Evolutionary conservation across 2,329 filamentous ascomycete species (phyloP).

Genomic region (Aspergillus fumigatus): DNA sequence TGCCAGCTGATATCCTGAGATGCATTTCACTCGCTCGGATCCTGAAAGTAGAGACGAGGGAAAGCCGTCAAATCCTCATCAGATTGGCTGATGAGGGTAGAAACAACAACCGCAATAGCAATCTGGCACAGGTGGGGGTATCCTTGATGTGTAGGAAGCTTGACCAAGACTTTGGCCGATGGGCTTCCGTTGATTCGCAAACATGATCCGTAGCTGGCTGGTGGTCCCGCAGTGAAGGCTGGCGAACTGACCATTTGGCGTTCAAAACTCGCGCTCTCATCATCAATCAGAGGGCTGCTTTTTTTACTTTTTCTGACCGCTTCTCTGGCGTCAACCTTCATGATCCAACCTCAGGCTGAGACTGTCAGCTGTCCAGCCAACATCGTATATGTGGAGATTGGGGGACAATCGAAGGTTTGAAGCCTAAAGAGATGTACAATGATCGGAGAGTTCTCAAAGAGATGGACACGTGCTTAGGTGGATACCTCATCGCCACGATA

Average conservation of each 20-base stretch:
- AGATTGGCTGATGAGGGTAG: not conserved
- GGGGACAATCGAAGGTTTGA: not conserved
- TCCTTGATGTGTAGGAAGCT: not conserved
- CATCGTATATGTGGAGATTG: not conserved
- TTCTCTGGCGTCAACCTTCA: slow-evolving; percentile 5
- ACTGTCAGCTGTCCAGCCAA: not conserved
- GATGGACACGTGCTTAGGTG: not conserved
- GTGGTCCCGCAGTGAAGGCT: not conserved
- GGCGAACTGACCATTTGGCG: not conserved
- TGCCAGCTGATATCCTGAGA: not conserved
- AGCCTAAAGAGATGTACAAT: not conserved
- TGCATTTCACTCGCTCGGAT: not conserved
- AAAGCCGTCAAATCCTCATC: not conserved
- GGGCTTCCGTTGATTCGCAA: not conserved
- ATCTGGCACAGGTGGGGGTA: not conserved
- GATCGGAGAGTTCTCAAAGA: not conserved
- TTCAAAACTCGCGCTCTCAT: not conserved
- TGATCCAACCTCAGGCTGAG: not conserved
- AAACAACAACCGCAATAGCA: not conserved
- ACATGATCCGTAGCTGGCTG: not conserved
- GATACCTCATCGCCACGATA: not conserved
- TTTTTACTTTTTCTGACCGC: slow-evolving; percentile 10
- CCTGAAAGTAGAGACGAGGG: not conserved
- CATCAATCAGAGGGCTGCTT: not conserved
- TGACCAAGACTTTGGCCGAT: not conserved